A percentile compares a stretch with the other conserved stretches of the same genome.
These are phyloP conservation scores for Vanrija sp. DNA, from an alignment of 1,284 basidiomycete genomes.

Conservation along the genomic window DNA sequence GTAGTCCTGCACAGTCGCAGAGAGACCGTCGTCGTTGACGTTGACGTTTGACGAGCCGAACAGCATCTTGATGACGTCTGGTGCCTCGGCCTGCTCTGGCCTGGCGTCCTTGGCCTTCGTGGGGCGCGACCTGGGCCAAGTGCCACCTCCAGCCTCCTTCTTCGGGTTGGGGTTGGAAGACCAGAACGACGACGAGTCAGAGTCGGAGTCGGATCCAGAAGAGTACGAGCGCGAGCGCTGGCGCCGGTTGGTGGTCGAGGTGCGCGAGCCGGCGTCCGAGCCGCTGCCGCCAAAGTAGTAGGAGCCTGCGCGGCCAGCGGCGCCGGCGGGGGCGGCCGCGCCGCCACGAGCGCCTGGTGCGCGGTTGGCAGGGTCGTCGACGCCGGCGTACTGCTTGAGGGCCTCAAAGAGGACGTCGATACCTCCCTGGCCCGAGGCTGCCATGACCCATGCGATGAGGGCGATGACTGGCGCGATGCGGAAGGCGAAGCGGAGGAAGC, in stretches of 20 bases:
- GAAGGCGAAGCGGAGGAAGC: conserved; percentile 39
- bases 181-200: no score
- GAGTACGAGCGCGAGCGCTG: no score
- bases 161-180: no score
- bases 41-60: conserved; percentile 1
- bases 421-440: conserved; percentile 38
- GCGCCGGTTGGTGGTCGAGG: no score
- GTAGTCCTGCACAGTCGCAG: conserved; percentile 32
- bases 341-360: neutral
- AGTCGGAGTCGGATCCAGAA: no score
- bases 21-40: conserved; percentile 19
- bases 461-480: conserved; percentile 40
- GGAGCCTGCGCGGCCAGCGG: neutral
- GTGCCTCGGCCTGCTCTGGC: neutral
- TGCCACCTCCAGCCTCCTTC: no score
- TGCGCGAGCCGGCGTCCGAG: no score
- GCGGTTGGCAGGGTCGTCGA: conserved; percentile 4
- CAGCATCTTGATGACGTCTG: conserved; percentile 9
- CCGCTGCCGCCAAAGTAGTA: no score
- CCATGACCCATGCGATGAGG: conserved; percentile 42
- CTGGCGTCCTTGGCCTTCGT: no score
- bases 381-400: conserved; percentile 35
- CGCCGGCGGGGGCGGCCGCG: neutral
- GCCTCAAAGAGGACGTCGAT: conserved; percentile 37
- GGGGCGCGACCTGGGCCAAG: no score